A percentile compares a stretch with the other conserved stretches of the same genome.
Conservation (phyloP, 768 basidiomycete genomes). For the Boletus bicolor region DNA sequence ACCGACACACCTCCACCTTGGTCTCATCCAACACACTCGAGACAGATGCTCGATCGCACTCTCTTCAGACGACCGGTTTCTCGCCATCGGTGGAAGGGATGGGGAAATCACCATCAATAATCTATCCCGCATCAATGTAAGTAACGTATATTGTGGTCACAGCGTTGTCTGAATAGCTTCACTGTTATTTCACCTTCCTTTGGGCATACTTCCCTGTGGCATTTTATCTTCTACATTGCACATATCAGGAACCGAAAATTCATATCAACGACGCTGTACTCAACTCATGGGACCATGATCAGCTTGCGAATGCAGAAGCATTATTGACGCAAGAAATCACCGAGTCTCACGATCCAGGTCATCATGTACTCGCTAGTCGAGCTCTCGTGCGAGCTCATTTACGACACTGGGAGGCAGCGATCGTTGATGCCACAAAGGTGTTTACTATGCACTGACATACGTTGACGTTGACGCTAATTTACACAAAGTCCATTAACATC, state of each 20-base stretch:
- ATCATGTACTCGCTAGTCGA: too few species aligned
- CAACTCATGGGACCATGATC: not conserved
- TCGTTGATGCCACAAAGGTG: too few species aligned
- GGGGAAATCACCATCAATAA: not conserved
- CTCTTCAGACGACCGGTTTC: not conserved
- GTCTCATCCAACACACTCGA: not conserved
- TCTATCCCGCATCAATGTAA: not conserved
- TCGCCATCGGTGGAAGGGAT: not conserved
- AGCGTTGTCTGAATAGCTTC: not conserved
- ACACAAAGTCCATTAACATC: too few species aligned
- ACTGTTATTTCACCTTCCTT: not conserved
- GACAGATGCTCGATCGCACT: not conserved
- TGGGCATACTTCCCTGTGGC: not conserved
- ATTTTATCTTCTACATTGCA: not conserved
- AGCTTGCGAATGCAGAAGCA: not conserved
- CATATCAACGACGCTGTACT: not conserved
- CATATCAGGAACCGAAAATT: not conserved
- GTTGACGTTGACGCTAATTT: too few species aligned
- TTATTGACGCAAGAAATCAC: not conserved
- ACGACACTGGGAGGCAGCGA: too few species aligned
- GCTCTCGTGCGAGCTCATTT: too few species aligned
- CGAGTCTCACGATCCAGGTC: not conserved
- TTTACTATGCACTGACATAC: too few species aligned
- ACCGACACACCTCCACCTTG: not conserved
- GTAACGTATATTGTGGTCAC: not conserved